Base-by-base conservation (phyloP, 441 rosid genomes). In the Cnidoscolus chayamansa region DNA sequence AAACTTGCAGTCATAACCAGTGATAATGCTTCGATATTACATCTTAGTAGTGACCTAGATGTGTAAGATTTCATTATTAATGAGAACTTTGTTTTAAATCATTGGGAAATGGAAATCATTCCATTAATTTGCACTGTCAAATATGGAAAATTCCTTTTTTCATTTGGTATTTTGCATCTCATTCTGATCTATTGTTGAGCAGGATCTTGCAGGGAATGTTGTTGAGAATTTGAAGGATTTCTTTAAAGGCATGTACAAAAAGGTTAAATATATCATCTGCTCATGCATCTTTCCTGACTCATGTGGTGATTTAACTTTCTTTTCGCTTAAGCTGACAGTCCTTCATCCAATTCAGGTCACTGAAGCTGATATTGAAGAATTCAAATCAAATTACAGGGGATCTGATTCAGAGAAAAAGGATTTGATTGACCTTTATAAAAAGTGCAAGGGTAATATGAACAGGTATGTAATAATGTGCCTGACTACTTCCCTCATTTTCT, bases 341-440 rank as follows among this genome's bases (percentile, higher is more conserved):
- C 45, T 69, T 15, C 48, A 6, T 63, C 56, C 8, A 60, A 77
- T 72, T 70, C 80, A 94, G 98, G 89, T 92, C 65, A 93, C 98
- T 19, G 93, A 87, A 76, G 91, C 89, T 69, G 97, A 92, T 72
- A 86, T 94, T 32, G 93, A 86, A 78, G 97, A 89, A 84, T 92
- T 92, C 78, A 89, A 88, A 80, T 94, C 94, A 66, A 88, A 84
- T 78, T 88, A 94, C 67, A 86, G 98, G 80, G 99, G 98, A 15
- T 92, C 98, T 54, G 92, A 92, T 74, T 90, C 92, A 1, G 98
- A 94, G 87, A 87, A 88, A 87, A 88, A 83, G 70, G 98, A 92
- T 78, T 80, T 94, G 84, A 82, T 92, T 76, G 90, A 88, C 69
- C 85, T 90, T 31, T 90, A 82, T 53, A 76, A 78, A 71, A 71